Evolutionary conservation across 1,284 basidiomycete genomes (phyloP), one percentile per base, ranked within the genome.

Genomic region (Mycena citricolor): DNA sequence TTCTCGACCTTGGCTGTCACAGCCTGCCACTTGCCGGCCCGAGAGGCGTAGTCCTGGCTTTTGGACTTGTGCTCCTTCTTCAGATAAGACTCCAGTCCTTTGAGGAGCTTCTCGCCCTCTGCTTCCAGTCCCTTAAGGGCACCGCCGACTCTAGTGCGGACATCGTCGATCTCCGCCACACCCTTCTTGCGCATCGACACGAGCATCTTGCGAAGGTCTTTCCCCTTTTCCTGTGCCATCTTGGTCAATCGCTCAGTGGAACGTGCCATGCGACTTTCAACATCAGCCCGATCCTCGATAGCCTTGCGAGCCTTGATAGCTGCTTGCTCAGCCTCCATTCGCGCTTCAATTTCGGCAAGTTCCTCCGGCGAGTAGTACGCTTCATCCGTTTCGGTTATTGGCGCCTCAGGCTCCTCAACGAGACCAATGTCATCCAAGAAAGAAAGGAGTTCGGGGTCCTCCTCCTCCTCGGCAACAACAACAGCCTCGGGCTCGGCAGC

Each of bases 61-160:
- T 61, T 64, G 43, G 65, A 66, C 29, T 58, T 57, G 4, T 40
- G 37, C 22, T 60, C 59, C 52, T 55, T 57, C 34, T 42, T 44
- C 30, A 56, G 57, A 58, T 83, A 87, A n/a, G 69, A 73, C 45
- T 87, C 83, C 2, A 83, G 70, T 5, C 84, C 85, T 55, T 73
- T 79, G 24, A 88, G 57, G 31, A 80, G 70, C 55, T 77, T 81
- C 55, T 80, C 79, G 11, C 76, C 78, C 40, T 86, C 83, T 47
- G 20, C 53, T 45, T 39, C 56, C 42, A 77, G 57, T 35, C 68
- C 68, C 6, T 54, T 57, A 2, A 59, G 53, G 13, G 55, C 57
- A 8, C 44, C 53, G 10, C 47, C 19, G 11, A 39, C 30, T 17
- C 20, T 29, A 7, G 29, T 40, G 14, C 13, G 5, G 17, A 28